Conservation (phyloP, 179 eudicot species). For the Spinacia oleracea region DNA sequence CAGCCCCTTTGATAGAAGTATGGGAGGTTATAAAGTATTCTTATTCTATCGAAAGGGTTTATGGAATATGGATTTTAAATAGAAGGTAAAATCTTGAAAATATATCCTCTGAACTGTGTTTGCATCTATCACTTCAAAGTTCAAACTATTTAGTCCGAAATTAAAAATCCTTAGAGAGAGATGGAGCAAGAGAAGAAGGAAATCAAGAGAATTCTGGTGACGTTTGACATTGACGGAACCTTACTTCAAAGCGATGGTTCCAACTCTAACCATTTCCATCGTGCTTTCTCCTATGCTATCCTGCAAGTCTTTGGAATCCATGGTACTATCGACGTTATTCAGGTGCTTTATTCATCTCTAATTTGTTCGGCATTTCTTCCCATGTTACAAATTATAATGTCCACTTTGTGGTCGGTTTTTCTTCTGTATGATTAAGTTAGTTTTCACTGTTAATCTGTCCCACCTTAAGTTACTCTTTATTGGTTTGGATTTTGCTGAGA, state of each 20-base stretch:
- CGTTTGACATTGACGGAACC: slow-evolving; percentile 31
- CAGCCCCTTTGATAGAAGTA: neutral
- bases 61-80: neutral
- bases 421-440: neutral
- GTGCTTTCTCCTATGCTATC: slow-evolving; percentile 28
- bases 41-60: neutral
- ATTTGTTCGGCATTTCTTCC: neutral
- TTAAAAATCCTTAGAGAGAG: neutral
- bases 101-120: neutral
- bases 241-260: slow-evolving; percentile 20
- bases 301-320: slow-evolving; percentile 23
- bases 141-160: neutral
- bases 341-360: slow-evolving; percentile 3
- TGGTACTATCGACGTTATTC: slow-evolving; percentile 23
- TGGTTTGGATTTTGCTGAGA: neutral
- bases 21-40: neutral
- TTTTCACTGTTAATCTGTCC: neutral
- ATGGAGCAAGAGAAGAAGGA: slow-evolving; percentile 21
- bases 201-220: slow-evolving; percentile 21
- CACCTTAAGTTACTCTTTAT: neutral
- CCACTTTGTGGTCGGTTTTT: neutral
- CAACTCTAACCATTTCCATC: slow-evolving; percentile 25
- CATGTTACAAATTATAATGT: neutral
- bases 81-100: neutral
- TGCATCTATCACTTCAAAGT: neutral